Base-by-base conservation (phyloP, 768 basidiomycete species). In the Rubroboletus pulcherrimus region DNA sequence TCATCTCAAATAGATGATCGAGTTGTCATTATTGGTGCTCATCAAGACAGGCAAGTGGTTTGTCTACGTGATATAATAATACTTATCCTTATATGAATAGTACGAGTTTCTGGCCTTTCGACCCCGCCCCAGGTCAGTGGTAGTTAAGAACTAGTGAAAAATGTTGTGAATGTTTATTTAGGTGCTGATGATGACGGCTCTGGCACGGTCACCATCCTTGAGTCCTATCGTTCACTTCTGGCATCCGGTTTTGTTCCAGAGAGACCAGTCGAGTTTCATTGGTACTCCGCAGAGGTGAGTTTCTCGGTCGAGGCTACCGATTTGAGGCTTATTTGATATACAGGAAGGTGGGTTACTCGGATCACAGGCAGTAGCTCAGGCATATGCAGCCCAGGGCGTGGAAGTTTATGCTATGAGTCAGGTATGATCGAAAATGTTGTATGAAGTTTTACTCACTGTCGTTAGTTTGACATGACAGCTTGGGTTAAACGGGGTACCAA, bases 391-490 rank as follows among this genome's bases (percentile, higher is more conserved):
- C 15, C 38, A 53, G 29, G 56, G 53, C 0, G 9, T 38, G 10
- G 10, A 57, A 2, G 62, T 71, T 21, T 71, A 72, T 55, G 69
- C 59, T 7, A 71, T 71, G 69, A 71, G 69, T 40, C 69, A 71
- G 69, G 69, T 70, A 68, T 39, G 43, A 7, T 48, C 15, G 5
- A 4, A 44, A 34, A 6, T 17, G 0, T 29, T 7, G 41, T 42
- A 9, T 7, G 0, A 14, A 5, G 50, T 58, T 46, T 67, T 64
- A 0, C 66, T 66, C 39, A 73, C 63, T n/a, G 70, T 73, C 52
- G 72, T 70, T 65, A 91, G 89, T 90, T 88, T 66, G 91, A 93
- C 69, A 93, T 93, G 91, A 93, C 91, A 21, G 91, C 91, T 53
- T 97, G 93, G 93, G 90, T 96, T 57, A 93, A 93, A 80, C 73